Percentiles rank a stretch among this genome's conserved stretches.
Conservation (phyloP, 176 grass and related monocot species). For the Elymus sibiricus region DNA sequence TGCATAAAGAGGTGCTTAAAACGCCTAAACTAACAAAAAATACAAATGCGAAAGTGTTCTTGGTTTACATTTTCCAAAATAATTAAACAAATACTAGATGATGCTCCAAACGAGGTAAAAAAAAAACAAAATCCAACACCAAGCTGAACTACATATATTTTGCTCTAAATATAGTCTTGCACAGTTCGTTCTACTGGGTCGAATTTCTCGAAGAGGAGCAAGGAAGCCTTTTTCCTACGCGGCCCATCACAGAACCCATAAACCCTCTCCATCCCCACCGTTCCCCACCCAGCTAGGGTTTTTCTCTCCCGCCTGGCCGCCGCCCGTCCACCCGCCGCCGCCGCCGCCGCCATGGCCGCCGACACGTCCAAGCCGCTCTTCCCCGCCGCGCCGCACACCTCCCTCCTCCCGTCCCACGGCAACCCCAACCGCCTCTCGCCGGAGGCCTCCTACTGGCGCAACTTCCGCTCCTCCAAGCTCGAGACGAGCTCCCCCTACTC, state of each 20-base stretch:
- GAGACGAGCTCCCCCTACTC: slow-evolving; percentile 41
- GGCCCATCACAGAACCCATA: slow-evolving; percentile 8
- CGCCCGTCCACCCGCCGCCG: background rate
- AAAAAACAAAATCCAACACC: too few relatives aligned
- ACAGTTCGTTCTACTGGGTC: too few relatives aligned
- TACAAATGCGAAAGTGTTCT: too few relatives aligned
- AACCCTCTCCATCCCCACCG: background rate
- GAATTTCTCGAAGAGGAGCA: too few relatives aligned
- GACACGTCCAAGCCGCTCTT: slow-evolving; percentile 52
- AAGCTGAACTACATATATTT: too few relatives aligned
- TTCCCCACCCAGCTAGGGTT: slow-evolving; percentile 1
- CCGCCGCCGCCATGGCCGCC: slow-evolving; percentile 43
- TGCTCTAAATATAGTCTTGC: too few relatives aligned
- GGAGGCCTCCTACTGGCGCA: slow-evolving; percentile 68
- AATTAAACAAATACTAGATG: too few relatives aligned
- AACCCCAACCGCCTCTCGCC: slow-evolving; percentile 36
- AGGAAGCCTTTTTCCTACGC: background rate
- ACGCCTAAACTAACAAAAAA: too few relatives aligned
- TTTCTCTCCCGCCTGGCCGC: background rate
- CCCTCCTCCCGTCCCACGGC: slow-evolving; percentile 28
- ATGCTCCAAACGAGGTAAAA: too few relatives aligned
- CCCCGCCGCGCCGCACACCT: slow-evolving; percentile 31
- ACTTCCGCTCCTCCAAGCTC: slow-evolving; percentile 68
- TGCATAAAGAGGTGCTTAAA: too few relatives aligned
- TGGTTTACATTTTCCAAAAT: too few relatives aligned